Evolutionary conservation across 768 basidiomycete species (phyloP).

Genomic region (Boletus sp.): DNA sequence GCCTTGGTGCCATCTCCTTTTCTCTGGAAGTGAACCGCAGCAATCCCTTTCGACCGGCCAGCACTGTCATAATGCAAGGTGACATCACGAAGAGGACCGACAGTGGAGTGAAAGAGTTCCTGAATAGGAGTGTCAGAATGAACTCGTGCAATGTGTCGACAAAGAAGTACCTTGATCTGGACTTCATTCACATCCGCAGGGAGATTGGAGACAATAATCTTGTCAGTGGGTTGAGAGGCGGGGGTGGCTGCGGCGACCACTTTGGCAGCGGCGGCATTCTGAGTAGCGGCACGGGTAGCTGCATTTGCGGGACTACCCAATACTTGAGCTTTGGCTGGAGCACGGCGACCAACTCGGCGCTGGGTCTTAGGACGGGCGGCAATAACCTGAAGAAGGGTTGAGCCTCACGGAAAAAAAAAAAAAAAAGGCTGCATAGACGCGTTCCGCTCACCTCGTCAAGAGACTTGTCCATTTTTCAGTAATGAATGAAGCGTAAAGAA

Average conservation of each 20-base stretch:
- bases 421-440: background rate
- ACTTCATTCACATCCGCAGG: slow-evolving; percentile 89
- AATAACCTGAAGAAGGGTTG: slow-evolving; percentile 53
- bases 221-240: slow-evolving; percentile 53
- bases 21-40: slow-evolving; percentile 79
- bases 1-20: slow-evolving; percentile 92
- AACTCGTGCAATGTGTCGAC: background rate
- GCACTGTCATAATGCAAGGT: slow-evolving; percentile 79
- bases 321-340: slow-evolving; percentile 52
- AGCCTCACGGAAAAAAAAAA: slow-evolving; percentile 3
- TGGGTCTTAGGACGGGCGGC: slow-evolving; percentile 49
- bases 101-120: slow-evolving; percentile 91
- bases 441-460: slow-evolving; percentile 69
- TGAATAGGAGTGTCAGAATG: slow-evolving; percentile 32
- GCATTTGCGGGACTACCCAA: slow-evolving; percentile 56
- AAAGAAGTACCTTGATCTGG: slow-evolving; percentile 78
- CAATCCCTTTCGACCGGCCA: slow-evolving; percentile 89
- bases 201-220: slow-evolving; percentile 95
- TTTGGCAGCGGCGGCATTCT: slow-evolving; percentile 40
- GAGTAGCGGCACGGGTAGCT: slow-evolving; percentile 49
- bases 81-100: slow-evolving; percentile 82
- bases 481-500: background rate
- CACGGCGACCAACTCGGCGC: slow-evolving; percentile 42
- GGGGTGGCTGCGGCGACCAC: slow-evolving; percentile 40
- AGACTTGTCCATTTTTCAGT: slow-evolving; percentile 67